Evolutionary conservation across 805 yeast species (phyloP), one percentile per base, ranked within the genome.

Genomic region (Priceomyces castillae): DNA sequence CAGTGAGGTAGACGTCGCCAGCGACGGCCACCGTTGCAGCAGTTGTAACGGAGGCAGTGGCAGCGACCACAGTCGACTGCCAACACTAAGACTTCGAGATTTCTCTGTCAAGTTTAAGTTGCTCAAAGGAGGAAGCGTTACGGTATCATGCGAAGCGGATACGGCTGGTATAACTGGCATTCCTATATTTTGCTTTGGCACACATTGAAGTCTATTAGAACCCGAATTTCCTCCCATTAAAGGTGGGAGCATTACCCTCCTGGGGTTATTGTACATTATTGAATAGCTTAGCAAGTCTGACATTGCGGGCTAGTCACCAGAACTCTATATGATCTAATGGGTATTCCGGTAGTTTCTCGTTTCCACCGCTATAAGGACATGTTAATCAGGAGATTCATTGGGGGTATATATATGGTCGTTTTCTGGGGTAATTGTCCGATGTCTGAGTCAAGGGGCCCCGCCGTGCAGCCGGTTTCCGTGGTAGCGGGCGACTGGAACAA

Each of bases 241-340:
- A 26, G 40, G 40, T 14, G 40, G 40, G 12, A 37, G 31, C 15
- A 37, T 18, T 26, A 37, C 40, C 40, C 30, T 25, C 19, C 40
- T n/a, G 23, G 40, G 40, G 19, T 26, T 37, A 25, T 37, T 37
- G 31, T 58, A 56, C 73, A 69, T 68, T 42, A 69, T 69, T 28
- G 74, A 69, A 47, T 69, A 69, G 40, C 65, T 53, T 44, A 67
- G 55, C 36, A 69, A 61, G 47, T 69, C 74, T 4, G 40, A 37
- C 40, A 37, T 37, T 10, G 7, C 19, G 7, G 7, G 4, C 19
- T 33, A 7, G 9, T 22, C 9, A 22, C 25, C 25, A 22, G 25
- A 22, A n/a, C n/a, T n/a, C n/a, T n/a, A n/a, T n/a, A n/a, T n/a
- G n/a, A n/a, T 30, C 33, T 5, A 16, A 30, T 30, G n/a, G n/a